Evolutionary conservation across 2,329 filamentous ascomycete genomes (phyloP).

Genomic region (Scedosporium minutisporum): DNA sequence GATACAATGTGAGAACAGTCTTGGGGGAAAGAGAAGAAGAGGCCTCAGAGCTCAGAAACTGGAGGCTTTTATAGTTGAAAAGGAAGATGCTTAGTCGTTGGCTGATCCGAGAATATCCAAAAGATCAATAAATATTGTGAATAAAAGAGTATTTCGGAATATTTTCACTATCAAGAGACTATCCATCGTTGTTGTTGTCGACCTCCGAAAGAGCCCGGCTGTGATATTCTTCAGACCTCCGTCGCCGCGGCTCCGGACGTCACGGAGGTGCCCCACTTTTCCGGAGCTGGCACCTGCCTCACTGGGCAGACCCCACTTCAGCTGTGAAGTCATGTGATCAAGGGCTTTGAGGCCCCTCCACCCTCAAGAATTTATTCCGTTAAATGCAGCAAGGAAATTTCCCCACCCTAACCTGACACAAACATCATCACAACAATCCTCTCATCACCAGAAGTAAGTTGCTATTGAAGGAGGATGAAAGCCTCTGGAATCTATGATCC

Average conservation of each 20-base stretch:
- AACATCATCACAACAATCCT: slow-evolving; percentile 14
- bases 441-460: slow-evolving; percentile 14
- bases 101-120: neutral
- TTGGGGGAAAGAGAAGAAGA: neutral
- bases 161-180: no score
- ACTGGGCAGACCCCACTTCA: neutral
- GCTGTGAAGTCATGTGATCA: neutral
- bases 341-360: neutral
- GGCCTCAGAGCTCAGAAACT: neutral
- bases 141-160: no score
- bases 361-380: neutral
- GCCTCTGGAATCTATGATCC: neutral
- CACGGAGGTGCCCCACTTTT: neutral
- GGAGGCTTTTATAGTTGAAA: neutral
- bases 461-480: neutral
- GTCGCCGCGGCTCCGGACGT: neutral
- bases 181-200: no score
- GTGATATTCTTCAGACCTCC: neutral
- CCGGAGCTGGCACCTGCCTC: neutral
- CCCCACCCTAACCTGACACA: neutral
- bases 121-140: neutral
- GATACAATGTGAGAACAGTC: neutral
- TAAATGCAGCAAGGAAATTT: neutral
- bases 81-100: neutral
- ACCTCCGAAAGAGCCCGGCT: no score